Percentiles rank a stretch among this genome's conserved stretches.
Evolutionary conservation across 2,329 filamentous ascomycete genomes (phyloP).

Genomic region (Xylariales sp.): DNA sequence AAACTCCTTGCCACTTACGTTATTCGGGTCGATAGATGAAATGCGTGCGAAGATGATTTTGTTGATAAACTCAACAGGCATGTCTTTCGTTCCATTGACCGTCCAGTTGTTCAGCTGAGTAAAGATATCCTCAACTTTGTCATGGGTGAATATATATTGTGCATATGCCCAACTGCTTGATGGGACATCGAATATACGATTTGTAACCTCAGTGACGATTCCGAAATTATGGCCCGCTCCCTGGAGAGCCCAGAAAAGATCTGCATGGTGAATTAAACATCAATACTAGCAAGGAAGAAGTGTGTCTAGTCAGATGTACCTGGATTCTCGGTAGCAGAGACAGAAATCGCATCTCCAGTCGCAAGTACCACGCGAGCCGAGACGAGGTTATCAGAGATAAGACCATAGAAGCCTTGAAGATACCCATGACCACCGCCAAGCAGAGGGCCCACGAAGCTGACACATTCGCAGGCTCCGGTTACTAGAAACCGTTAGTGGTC

Average conservation of each 20-base stretch:
- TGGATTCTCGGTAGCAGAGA: background rate
- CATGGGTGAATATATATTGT: slow-evolving; percentile 9
- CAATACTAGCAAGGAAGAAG: too few relatives aligned
- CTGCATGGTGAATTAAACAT: slow-evolving; percentile 14
- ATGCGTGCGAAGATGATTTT: background rate
- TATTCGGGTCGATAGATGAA: slow-evolving; percentile 1
- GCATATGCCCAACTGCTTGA: slow-evolving; percentile 10
- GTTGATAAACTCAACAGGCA: slow-evolving; percentile 8
- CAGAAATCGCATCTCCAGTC: slow-evolving; percentile 22
- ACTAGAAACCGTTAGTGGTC: slow-evolving; percentile 24
- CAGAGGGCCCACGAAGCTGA: slow-evolving; percentile 39
- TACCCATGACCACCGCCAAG: slow-evolving; percentile 41
- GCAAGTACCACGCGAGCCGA: slow-evolving; percentile 36
- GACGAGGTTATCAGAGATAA: slow-evolving; percentile 36
- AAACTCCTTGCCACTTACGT: slow-evolving; percentile 1
- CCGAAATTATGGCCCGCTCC: slow-evolving; percentile 25
- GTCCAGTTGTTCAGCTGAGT: slow-evolving; percentile 2
- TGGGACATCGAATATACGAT: slow-evolving; percentile 1
- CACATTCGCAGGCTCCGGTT: slow-evolving; percentile 49
- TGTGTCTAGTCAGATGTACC: background rate
- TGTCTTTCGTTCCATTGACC: background rate
- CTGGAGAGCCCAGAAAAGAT: slow-evolving; percentile 52
- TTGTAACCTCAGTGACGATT: slow-evolving; percentile 6
- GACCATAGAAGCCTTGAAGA: slow-evolving; percentile 36
- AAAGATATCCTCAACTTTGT: slow-evolving; percentile 13